Evolutionary conservation across 306 rosid genomes (phyloP), one percentile per base, ranked within the genome.

Genomic region (Pyrus bretschneideri): DNA sequence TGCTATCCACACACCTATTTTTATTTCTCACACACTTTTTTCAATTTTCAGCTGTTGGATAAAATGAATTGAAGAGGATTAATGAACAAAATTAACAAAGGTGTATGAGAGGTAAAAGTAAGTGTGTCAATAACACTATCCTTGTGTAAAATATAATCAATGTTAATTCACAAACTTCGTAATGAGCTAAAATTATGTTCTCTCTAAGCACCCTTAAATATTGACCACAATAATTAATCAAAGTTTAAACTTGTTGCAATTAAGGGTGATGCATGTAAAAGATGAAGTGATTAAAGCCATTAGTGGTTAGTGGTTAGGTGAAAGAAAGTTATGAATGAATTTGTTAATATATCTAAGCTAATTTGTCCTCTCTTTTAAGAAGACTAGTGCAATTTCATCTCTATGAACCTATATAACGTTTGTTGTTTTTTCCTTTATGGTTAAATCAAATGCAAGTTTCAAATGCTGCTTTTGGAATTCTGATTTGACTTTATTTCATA

Each of bases 311-410:
- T 49, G 82, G 88, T 85, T 87, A 82, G 88, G 84, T 80, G 80
- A 58, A 38, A 38, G 14, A 73, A 75, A 70, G 71, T 22, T 71
- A 78, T 76, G 76, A 79, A 74, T 82, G 69, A 78, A 80, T 82
- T 67, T 81, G 69, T 76, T 78, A 71, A 44, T 70, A 72, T 72
- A 76, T 79, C 84, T 85, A 85, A 87, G 93, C 96, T 74, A 88
- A 81, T 71, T 87, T 88, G 93, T 90, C 90, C 78, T 19, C 9
- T 72, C 51, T 25, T 25, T 45, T 27, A 14, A 74, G 70, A 79
- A 35, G 61, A 63, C 22, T 67, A 63, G 61, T 21, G 78, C 27
- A 21, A 74, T 23, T 60, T 73, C 77, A 73, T 60, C 69, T 17
- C 17, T 45, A 62, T 63, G 22, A 74, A 74, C 78, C 45, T 62